Base-by-base conservation (phyloP, 179 eudicot species). In the Pouteria campechiana region DNA sequence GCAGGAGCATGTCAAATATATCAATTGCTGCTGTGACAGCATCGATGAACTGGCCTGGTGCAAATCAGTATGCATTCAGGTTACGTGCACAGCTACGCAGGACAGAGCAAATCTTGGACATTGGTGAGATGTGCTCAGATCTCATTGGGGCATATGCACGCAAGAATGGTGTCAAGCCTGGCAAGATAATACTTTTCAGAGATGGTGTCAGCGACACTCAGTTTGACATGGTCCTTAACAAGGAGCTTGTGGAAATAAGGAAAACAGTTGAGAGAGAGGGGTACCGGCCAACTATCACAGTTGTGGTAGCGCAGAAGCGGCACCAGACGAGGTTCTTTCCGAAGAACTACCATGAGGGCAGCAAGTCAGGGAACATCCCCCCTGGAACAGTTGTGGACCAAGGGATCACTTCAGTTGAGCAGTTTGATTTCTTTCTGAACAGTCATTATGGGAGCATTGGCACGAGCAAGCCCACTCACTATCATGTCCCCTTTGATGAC, bases 151-250 rank as follows among this genome's bases (percentile, higher is more conserved):
- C 76, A 33, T 82, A 75, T 23, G 72, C 51, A 19, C 34, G 16
- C 13, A 13, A 64, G 2, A 82, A 79, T 44, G 60, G 60, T 1
- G 64, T 50, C 11, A 70, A 51, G 56, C 93, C 88, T 5, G 31
- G 38, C 4, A 79, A 72, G 25, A 74, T 82, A 17, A 55, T 82
- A 18, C 50, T 79, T 6, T 82, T 82, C 34, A 81, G 93, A 0
- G 93, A 79, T 44, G 93, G 93, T 32, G 93, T 82, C 1, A 79
- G 93, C 35, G 87, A 82, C 25, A 74, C 74, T 4, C 83, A 82
- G 25, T 75, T 79, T 25, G 81, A 68, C 14, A 82, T 79, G 93
- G 87, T 70, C 20, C 74, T 79, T n/a, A 72, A 65, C 14, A 61
- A 61, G 35, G 87, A 79, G 74, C 57, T 82, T n/a, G 19, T 35